These are phyloP conservation scores for Castanea sativa DNA, from an alignment of 306 rosid genomes.

Conservation along the genomic window DNA sequence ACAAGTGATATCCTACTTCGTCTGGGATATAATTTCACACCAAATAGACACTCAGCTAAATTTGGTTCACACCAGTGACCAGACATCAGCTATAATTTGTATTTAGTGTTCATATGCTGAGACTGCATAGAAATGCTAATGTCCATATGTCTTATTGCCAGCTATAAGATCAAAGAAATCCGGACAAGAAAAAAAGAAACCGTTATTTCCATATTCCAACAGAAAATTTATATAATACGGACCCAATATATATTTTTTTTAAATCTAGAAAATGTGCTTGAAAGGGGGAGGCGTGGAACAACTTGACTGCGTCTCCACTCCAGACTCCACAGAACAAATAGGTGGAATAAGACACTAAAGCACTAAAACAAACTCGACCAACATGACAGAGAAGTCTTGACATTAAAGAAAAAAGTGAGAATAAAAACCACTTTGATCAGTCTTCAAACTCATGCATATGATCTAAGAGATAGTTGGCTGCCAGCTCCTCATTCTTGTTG, in stretches of 20 bases:
- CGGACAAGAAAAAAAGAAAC: background rate
- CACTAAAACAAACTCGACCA: slow-evolving; percentile 17
- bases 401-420: background rate
- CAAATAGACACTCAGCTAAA: too few relatives aligned
- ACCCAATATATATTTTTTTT: background rate
- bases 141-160: background rate
- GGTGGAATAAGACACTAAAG: slow-evolving; percentile 22
- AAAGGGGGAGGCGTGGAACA: background rate
- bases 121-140: too few relatives aligned
- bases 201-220: background rate
- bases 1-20: too few relatives aligned
- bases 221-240: background rate
- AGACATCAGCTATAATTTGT: too few relatives aligned
- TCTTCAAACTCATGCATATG: slow-evolving; percentile 74
- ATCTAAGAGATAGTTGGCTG: slow-evolving; percentile 81
- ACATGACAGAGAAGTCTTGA: slow-evolving; percentile 15
- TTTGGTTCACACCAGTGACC: too few relatives aligned
- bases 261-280: background rate
- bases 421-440: slow-evolving; percentile 23
- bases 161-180: slow-evolving; percentile 14
- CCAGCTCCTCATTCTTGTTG: slow-evolving; percentile 80
- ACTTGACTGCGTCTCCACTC: background rate
- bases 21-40: too few relatives aligned
- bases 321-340: slow-evolving; percentile 1
- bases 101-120: too few relatives aligned